Evolutionary conservation across 176 grass and related monocot species (phyloP), one percentile per base, ranked within the genome.

Genomic region (Ampelocalamus luodianensis): DNA sequence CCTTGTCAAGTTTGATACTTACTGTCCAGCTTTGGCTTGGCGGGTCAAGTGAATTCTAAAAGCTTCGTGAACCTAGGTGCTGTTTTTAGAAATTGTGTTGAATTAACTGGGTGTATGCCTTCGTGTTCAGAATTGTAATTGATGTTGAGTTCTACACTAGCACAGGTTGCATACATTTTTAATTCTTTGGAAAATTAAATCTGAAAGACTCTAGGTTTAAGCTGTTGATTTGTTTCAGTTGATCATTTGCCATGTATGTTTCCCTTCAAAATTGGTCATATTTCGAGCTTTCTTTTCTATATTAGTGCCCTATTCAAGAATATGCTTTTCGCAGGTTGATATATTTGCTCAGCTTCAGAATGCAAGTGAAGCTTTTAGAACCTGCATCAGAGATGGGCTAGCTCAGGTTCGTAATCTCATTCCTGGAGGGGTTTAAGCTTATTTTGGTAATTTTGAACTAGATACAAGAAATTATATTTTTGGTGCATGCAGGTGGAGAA

Each of bases 301-400:
- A 74, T 24, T 20, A 12, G 5, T 89, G 3, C 44, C 68, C 85
- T 14, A 34, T 75, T 44, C 20, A 60, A 48, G 27, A n/a, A 81
- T 40, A 72, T 49, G 23, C 62, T 85, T 66, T 86, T 14, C 50
- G 56, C 88, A 99, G 96, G 90, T 99, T 78, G 96, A 99, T 84
- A 99, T 99, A 90, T 99, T 99, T 81, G 72, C 96, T 72, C 96
- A 99, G 90, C 96, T 99, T 69, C 93, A 99, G 87, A 99, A 96
- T 90, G 96, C 96, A 63, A 99, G 96, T 68, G 96, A 96, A 89
- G 96, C 96, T 55, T 99, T 99, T 83, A 94, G 96, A 91, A 99
- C 96, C 15, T 99, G 96, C 73, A 99, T 99, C 71, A 93, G 96
- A 92, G 93, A 99, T 85, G 93, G 96, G 53, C 78, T 99, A 43